Evolutionary conservation across 2,329 filamentous ascomycete genomes (phyloP).

Genomic region (Ophiocordyceps camponoti-floridani): DNA sequence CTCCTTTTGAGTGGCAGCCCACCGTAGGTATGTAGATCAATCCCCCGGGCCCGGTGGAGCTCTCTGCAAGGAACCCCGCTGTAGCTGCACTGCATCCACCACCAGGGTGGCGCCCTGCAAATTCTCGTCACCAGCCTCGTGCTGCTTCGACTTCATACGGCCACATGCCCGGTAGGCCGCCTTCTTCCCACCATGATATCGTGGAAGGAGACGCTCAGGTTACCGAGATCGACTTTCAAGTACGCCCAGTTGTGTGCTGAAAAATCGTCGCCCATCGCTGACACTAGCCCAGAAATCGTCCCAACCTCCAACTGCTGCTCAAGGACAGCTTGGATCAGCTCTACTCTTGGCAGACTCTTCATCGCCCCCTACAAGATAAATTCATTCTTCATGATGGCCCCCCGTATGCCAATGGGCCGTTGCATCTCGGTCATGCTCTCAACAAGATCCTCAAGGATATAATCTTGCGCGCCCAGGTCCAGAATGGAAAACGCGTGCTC

Average conservation of each 20-base stretch:
- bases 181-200: constrained; percentile 26
- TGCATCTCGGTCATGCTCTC: constrained; percentile 86
- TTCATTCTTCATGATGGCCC: constrained; percentile 92
- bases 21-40: no score
- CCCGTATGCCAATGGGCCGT: constrained; percentile 82
- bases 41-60: no score
- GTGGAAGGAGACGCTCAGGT: constrained; percentile 57
- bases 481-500: constrained; percentile 49
- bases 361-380: constrained; percentile 33
- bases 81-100: background rate
- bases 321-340: constrained; percentile 64
- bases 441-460: constrained; percentile 98
- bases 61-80: background rate
- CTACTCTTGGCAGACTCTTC: constrained; percentile 66
- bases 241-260: constrained; percentile 16
- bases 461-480: constrained; percentile 64
- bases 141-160: background rate
- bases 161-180: background rate
- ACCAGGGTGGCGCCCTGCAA: background rate
- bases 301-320: constrained; percentile 42
- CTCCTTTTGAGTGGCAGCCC: no score
- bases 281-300: constrained; percentile 25
- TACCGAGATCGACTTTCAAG: constrained; percentile 62
- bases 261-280: background rate
- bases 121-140: constrained; percentile 11